Conservation (phyloP, 2,329 filamentous ascomycete genomes). For the Epichloe sp. region DNA sequence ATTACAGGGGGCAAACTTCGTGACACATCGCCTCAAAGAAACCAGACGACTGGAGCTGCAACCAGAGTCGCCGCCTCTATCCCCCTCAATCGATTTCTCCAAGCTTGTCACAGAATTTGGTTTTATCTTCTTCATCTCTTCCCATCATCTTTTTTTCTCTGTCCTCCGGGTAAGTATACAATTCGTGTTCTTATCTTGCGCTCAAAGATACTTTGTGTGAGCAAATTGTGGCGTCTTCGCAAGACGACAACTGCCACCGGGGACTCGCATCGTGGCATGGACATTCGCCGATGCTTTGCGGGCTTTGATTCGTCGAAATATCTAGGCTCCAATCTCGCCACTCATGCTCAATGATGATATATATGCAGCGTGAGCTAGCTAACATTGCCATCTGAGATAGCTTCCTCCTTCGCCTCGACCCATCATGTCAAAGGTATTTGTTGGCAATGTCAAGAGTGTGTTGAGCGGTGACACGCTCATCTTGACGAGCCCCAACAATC, state of each 20-base stretch:
- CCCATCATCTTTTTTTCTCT: not conserved
- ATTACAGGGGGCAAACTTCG: constrained; percentile 8
- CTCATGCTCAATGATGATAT: no score
- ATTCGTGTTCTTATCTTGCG: not conserved
- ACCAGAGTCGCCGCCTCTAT: not conserved
- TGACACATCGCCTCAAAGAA: constrained; percentile 23
- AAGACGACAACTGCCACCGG: not conserved
- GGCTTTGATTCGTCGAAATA: not conserved
- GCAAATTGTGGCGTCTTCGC: not conserved
- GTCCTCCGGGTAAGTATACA: not conserved
- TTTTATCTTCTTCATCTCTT: not conserved
- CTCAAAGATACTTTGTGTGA: not conserved
- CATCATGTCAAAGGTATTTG: constrained; percentile 39
- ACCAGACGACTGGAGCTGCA: constrained; percentile 11
- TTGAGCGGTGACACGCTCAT: constrained; percentile 88
- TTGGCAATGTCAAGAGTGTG: constrained; percentile 81
- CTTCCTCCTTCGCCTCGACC: constrained; percentile 11
- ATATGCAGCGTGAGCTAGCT: not conserved
- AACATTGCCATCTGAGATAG: not conserved
- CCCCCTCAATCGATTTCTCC: not conserved
- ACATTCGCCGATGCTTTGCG: not conserved
- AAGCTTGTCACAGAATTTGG: not conserved
- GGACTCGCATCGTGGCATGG: not conserved
- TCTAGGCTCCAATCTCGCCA: no score
- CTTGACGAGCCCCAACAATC: constrained; percentile 68